phyloP scores from a whole-genome alignment of 2,329 filamentous ascomycete species.

The Cryphonectria carpinicola region DNA sequence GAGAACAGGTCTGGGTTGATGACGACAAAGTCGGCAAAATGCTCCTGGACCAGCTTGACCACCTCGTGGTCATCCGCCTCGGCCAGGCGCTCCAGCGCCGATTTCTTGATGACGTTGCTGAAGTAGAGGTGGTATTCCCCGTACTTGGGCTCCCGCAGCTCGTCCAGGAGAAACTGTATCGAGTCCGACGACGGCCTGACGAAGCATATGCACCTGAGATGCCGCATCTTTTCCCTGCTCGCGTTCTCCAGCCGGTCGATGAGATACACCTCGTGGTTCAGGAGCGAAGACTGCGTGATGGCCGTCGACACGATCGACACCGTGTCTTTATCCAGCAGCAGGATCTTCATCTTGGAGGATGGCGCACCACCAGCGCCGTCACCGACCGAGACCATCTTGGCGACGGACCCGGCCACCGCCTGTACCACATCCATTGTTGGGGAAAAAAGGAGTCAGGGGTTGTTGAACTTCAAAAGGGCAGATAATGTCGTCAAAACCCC shows the following conservation, averaged over 20 bases:
- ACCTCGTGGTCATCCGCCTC: constrained; percentile 98
- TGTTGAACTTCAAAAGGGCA: neutral
- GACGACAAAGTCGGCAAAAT: constrained; percentile 94
- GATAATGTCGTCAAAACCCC: neutral
- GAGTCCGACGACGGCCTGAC: constrained; percentile 90
- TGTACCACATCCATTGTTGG: constrained; percentile 86
- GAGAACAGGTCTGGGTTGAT: constrained; percentile 94
- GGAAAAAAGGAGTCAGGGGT: constrained; percentile 25
- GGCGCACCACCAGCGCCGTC: constrained; percentile 69
- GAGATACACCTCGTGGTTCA: constrained; percentile 97
- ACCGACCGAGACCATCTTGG: constrained; percentile 88
- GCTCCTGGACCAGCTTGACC: constrained; percentile 90
- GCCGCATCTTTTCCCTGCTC: constrained; percentile 94
- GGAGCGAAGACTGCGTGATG: constrained; percentile 89
- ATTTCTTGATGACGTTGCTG: constrained; percentile 97
- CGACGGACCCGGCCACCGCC: constrained; percentile 91
- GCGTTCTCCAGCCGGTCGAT: constrained; percentile 93
- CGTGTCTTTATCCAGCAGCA: constrained; percentile 91
- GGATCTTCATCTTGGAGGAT: constrained; percentile 96
- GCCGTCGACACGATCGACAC: constrained; percentile 93
- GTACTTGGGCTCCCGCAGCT: constrained; percentile 94
- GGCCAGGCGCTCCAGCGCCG: constrained; percentile 86
- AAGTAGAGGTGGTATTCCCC: constrained; percentile 98
- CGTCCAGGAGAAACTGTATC: constrained; percentile 91
- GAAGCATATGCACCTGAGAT: constrained; percentile 91